A percentile compares a stretch with the other conserved stretches of the same genome.
Evolutionary conservation across 352 stramenopile species (phyloP).

Genomic region (Phytophthora pisi): DNA sequence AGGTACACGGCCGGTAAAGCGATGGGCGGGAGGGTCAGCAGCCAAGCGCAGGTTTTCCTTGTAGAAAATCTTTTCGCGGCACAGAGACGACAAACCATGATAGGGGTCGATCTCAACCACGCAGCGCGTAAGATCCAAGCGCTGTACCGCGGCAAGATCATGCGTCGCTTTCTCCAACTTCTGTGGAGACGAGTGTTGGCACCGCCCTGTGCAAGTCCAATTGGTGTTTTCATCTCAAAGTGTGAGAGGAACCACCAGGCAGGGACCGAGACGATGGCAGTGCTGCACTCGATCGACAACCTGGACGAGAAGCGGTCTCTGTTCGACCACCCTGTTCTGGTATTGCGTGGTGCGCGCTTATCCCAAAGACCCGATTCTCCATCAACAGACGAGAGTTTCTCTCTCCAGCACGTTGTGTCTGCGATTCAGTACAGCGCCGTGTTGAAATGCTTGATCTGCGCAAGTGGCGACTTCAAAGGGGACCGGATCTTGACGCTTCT

Average conservation of each 20-base stretch:
- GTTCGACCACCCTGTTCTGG: constrained; percentile 53
- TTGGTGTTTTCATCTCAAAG: constrained; percentile 35
- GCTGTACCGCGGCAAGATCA: constrained; percentile 53
- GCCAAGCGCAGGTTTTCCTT: constrained; percentile 44
- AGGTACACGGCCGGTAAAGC: constrained; percentile 26
- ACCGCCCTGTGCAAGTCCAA: constrained; percentile 29
- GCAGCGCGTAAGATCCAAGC: constrained; percentile 63
- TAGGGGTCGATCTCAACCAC: constrained; percentile 26
- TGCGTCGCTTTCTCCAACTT: constrained; percentile 46
- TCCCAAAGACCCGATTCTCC: constrained; percentile 2
- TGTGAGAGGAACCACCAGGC: constrained; percentile 28
- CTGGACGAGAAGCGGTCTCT: constrained; percentile 52
- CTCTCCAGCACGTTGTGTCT: constrained; percentile 44
- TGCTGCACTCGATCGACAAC: constrained; percentile 28
- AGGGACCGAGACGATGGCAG: constrained; percentile 39
- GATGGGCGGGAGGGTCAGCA: constrained; percentile 13
- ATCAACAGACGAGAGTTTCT: constrained; percentile 24
- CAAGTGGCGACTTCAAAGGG: constrained; percentile 39
- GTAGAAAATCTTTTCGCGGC: constrained; percentile 48
- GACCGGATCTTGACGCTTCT: constrained; percentile 40
- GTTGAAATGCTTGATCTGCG: constrained; percentile 49
- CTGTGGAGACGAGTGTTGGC: constrained; percentile 34
- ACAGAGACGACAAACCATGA: constrained; percentile 31
- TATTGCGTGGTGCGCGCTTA: constrained; percentile 24
- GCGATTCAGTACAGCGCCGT: constrained; percentile 53